Conservation (phyloP, 2,329 filamentous ascomycete genomes). For the Chrysosporium queenslandicum region DNA sequence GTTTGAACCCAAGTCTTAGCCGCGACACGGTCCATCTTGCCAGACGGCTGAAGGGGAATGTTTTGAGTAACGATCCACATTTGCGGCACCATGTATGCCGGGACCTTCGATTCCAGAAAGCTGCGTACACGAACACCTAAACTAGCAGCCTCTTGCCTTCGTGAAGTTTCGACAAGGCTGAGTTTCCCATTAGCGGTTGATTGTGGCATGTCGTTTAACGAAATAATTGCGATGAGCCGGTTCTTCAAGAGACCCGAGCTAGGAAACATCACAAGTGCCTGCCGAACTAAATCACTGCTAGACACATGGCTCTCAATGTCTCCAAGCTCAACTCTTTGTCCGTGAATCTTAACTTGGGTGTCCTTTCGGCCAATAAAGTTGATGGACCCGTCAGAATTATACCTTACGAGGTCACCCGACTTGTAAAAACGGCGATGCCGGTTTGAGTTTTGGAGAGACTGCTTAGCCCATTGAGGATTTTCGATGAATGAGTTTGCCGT, state of each 20-base stretch:
- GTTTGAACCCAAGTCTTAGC: neutral
- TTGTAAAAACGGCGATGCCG: conserved; percentile 15
- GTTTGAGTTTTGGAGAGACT: neutral
- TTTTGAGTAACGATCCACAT: conserved; percentile 18
- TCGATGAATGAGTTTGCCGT: conserved; percentile 19
- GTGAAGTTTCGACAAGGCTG: neutral
- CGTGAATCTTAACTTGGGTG: conserved; percentile 68
- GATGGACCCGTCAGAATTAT: conserved; percentile 15
- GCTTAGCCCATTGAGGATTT: conserved; percentile 17
- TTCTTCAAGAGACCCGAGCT: neutral
- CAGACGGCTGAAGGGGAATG: conserved; percentile 25
- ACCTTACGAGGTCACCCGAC: conserved; percentile 21
- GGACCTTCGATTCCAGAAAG: conserved; percentile 17
- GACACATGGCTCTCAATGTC: conserved; percentile 66
- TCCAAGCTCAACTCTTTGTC: conserved; percentile 71
- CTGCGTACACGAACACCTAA: neutral
- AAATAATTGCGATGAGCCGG: neutral
- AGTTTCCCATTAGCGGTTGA: neutral
- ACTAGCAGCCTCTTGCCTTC: neutral
- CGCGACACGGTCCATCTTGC: conserved; percentile 25
- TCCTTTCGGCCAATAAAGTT: conserved; percentile 22
- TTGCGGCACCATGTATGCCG: conserved; percentile 28
- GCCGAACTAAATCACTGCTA: conserved; percentile 6
- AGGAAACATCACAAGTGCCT: neutral
- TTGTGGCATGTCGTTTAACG: neutral